These are phyloP conservation scores for Candida broadrunensis DNA, from an alignment of 805 yeast species.

Conservation along the genomic window DNA sequence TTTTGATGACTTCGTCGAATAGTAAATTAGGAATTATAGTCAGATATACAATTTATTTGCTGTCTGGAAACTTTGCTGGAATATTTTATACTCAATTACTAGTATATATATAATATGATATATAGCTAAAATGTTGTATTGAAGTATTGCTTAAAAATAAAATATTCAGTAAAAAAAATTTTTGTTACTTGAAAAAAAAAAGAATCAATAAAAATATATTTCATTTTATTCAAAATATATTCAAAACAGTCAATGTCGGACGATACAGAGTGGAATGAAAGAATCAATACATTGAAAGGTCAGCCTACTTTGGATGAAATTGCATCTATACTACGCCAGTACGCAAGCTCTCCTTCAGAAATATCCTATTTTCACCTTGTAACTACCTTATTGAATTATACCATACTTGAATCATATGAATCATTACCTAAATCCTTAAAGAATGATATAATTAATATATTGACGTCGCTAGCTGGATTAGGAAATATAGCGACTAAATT, in stretches of 20 bases:
- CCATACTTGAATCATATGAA: slow-evolving; percentile 29
- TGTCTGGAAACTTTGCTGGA: too few relatives aligned
- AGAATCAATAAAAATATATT: too few relatives aligned
- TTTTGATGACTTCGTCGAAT: too few relatives aligned
- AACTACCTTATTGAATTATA: slow-evolving; percentile 24
- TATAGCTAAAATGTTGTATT: too few relatives aligned
- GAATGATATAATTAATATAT: slow-evolving; percentile 6
- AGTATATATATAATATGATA: too few relatives aligned
- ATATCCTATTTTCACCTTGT: slow-evolving; percentile 4
- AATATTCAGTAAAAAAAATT: too few relatives aligned
- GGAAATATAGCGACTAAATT: slow-evolving; percentile 26
- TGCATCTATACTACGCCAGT: slow-evolving; percentile 1
- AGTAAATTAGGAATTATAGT: too few relatives aligned
- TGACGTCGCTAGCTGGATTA: slow-evolving; percentile 26
- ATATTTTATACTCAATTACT: too few relatives aligned
- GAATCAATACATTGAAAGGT: slow-evolving; percentile 4
- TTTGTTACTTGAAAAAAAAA: too few relatives aligned
- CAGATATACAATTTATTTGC: too few relatives aligned
- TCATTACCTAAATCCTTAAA: slow-evolving; percentile 13
- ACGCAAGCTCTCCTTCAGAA: slow-evolving; percentile 2
- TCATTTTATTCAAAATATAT: too few relatives aligned
- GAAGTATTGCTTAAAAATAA: too few relatives aligned
- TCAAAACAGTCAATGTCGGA: not conserved
- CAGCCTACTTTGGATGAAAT: slow-evolving; percentile 9
- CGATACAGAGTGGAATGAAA: not conserved